Conservation (phyloP, 2,329 filamentous ascomycete species). For the Colletotrichum plurivorum region DNA sequence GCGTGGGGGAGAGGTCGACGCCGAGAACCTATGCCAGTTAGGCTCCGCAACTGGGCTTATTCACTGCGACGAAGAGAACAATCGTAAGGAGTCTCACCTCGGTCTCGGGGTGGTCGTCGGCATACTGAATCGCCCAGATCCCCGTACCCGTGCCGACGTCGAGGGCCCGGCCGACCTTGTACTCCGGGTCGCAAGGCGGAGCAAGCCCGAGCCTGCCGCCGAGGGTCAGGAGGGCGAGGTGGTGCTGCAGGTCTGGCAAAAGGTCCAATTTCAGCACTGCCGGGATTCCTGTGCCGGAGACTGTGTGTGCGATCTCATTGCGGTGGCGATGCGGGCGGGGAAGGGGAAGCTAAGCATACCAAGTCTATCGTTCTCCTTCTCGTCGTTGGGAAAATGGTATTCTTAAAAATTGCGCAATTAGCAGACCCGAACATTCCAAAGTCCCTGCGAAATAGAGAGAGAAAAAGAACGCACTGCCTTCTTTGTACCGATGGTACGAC, state of each 20-base stretch:
- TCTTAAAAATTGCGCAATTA: constrained; percentile 31
- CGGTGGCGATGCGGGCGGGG: no score
- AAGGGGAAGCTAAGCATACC: background rate
- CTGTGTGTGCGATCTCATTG: no score
- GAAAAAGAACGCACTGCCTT: constrained; percentile 42
- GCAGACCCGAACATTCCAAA: no score
- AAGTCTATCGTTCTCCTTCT: constrained; percentile 47
- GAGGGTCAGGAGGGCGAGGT: constrained; percentile 51
- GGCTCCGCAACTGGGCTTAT: no score
- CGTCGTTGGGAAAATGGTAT: constrained; percentile 46
- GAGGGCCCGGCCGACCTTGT: constrained; percentile 42
- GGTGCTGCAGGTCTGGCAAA: constrained; percentile 52
- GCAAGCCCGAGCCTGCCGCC: constrained; percentile 47
- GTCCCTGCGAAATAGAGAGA: background rate
- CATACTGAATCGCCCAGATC: constrained; percentile 27
- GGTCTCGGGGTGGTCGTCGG: constrained; percentile 49
- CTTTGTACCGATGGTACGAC: constrained; percentile 39
- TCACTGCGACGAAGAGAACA: background rate
- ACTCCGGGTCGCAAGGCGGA: constrained; percentile 41
- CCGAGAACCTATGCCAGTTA: constrained; percentile 40
- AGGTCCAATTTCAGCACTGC: background rate
- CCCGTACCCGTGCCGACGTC: constrained; percentile 31
- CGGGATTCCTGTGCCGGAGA: no score
- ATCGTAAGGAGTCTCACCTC: constrained; percentile 39
- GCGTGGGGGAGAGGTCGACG: constrained; percentile 52